These are phyloP conservation scores for Limnanthes douglasii DNA, from an alignment of 345 rosid species.

Conservation along the genomic window DNA sequence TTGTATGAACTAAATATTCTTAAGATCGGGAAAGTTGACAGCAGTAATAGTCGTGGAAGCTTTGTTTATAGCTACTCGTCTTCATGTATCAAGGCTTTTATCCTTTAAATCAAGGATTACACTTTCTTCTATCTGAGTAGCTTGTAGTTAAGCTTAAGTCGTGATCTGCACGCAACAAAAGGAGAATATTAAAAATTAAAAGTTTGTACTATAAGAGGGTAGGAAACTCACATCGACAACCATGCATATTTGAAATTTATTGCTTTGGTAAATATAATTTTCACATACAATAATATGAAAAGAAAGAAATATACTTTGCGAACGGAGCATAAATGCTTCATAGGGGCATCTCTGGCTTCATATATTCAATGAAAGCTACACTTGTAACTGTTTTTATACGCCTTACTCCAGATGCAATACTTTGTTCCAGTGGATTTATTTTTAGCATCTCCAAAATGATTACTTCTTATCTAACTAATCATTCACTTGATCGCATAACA, in stretches of 20 bases:
- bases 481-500: too few species aligned
- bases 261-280: neutral
- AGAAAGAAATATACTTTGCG: slow-evolving; percentile 43
- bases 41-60: slow-evolving; percentile 93
- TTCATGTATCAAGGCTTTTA: slow-evolving; percentile 65
- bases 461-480: too few species aligned
- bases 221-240: slow-evolving; percentile 2
- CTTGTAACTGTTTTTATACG: slow-evolving; percentile 96
- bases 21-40: slow-evolving; percentile 84
- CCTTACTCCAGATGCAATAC: slow-evolving; percentile 91
- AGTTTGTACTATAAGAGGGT: too few species aligned
- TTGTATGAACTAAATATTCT: slow-evolving; percentile 72
- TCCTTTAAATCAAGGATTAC: slow-evolving; percentile 84
- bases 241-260: too few species aligned
- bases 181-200: neutral
- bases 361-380: slow-evolving; percentile 81
- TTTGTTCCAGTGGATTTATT: too few species aligned
- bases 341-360: slow-evolving; percentile 57
- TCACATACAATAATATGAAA: neutral
- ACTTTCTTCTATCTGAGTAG: slow-evolving; percentile 93
- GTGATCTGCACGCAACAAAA: slow-evolving; percentile 41
- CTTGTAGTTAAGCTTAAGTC: slow-evolving; percentile 86
- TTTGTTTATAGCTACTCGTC: slow-evolving; percentile 81
- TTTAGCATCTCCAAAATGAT: too few species aligned
- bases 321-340: slow-evolving; percentile 66